These are phyloP conservation scores for Bolboschoenoplectus hybrid DNA, from an alignment of 202 grass and related monocot species.

Conservation along the genomic window DNA sequence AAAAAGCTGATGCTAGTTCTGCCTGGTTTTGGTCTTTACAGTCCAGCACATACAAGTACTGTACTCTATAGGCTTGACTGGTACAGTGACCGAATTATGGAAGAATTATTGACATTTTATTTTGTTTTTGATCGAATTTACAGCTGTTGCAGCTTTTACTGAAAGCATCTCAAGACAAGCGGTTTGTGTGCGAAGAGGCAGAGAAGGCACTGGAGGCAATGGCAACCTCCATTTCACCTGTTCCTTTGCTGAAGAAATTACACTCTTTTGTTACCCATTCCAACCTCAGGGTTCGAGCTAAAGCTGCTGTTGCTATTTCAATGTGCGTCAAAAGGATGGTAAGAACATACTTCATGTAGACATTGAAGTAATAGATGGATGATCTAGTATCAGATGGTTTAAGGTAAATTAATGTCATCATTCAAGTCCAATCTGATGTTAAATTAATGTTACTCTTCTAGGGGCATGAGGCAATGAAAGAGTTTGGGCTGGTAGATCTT, in stretches of 20 bases:
- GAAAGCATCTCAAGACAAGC: conserved; percentile 97
- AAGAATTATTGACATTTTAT: background rate
- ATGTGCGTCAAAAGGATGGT: conserved; percentile 78
- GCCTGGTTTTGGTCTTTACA: background rate
- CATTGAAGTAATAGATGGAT: background rate
- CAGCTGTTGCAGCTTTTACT: conserved; percentile 91
- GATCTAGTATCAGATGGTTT: background rate
- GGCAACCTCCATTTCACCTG: conserved; percentile 70
- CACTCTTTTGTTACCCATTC: conserved; percentile 74
- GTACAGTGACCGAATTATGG: background rate
- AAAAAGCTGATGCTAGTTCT: background rate
- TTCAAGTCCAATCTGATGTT: background rate
- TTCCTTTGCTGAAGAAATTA: conserved; percentile 74
- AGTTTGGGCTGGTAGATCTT: conserved; percentile 66
- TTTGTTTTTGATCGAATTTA: background rate
- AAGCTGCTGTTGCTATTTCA: conserved; percentile 86
- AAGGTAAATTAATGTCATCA: background rate
- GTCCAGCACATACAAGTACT: background rate
- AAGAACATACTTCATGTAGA: background rate
- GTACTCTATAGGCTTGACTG: background rate
- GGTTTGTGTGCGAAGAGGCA: conserved; percentile 93
- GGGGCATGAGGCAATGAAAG: conserved; percentile 61
- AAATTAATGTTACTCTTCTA: conserved; percentile 17
- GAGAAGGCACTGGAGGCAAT: conserved; percentile 86
- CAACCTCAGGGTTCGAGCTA: conserved; percentile 88